Percentiles rank a stretch among this genome's conserved stretches.
Evolutionary conservation across 2,329 filamentous ascomycete species (phyloP).

Genomic region (Zymoseptoria crescenta): DNA sequence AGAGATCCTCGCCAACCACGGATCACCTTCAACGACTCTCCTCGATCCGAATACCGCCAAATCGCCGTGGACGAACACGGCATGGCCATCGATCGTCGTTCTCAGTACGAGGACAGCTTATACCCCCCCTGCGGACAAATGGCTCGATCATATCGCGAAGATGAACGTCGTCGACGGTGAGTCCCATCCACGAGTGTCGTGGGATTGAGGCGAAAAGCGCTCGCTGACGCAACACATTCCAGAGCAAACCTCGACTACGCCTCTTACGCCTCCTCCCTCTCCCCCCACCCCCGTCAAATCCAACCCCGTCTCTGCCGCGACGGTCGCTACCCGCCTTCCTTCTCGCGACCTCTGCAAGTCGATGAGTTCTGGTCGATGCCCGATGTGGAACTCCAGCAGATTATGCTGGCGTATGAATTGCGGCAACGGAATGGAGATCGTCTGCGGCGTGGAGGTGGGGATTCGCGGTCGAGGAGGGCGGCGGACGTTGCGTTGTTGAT

Average conservation of each 20-base stretch:
- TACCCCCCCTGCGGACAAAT: not conserved
- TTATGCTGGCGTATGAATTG: conserved; percentile 26
- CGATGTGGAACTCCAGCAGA: conserved; percentile 23
- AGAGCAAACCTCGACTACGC: conserved; percentile 19
- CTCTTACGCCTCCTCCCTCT: conserved; percentile 18
- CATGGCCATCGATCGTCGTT: not conserved
- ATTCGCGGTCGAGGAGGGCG: too few relatives aligned
- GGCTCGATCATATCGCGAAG: not conserved
- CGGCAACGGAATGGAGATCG: too few relatives aligned
- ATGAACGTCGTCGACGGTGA: not conserved
- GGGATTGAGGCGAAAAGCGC: too few relatives aligned
- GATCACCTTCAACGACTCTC: not conserved
- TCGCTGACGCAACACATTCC: too few relatives aligned
- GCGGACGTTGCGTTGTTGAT: too few relatives aligned
- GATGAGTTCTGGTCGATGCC: conserved; percentile 22
- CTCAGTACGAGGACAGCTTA: not conserved
- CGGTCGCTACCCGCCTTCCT: conserved; percentile 27
- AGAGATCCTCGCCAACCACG: not conserved
- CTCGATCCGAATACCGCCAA: not conserved
- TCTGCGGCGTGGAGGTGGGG: too few relatives aligned
- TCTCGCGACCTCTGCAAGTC: conserved; percentile 19
- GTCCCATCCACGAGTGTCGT: too few relatives aligned
- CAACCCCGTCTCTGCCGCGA: conserved; percentile 29
- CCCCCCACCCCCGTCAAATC: conserved; percentile 19
- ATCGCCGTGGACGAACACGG: conserved; percentile 1